Evolutionary conservation across 768 basidiomycete species (phyloP).

Genomic region (Trametes meyenii): DNA sequence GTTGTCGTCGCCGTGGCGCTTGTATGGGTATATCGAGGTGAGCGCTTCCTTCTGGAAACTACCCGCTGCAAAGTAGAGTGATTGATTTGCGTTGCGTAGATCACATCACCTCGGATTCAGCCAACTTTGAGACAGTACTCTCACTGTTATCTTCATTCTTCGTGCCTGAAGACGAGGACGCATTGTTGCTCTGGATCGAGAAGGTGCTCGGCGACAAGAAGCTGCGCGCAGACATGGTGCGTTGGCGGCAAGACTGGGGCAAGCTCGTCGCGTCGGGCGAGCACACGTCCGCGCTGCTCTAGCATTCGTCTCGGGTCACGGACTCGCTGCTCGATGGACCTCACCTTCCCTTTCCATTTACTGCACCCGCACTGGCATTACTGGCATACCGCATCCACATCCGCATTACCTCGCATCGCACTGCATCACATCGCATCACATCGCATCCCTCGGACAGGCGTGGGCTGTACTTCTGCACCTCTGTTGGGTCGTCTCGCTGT

Average conservation of each 20-base stretch:
- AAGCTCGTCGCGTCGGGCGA: conserved; percentile 65
- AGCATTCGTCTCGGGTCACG: conserved; percentile 19
- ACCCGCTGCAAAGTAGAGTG: neutral
- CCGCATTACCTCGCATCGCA: neutral
- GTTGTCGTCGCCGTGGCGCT: conserved; percentile 85
- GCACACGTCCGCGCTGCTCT: conserved; percentile 63
- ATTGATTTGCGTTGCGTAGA: conserved; percentile 46
- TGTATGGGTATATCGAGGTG: conserved; percentile 89
- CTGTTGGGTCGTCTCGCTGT: conserved; percentile 13
- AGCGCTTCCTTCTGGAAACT: conserved; percentile 25
- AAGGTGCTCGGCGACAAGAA: conserved; percentile 62
- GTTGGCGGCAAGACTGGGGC: conserved; percentile 84
- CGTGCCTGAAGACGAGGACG: conserved; percentile 88
- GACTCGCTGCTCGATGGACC: conserved; percentile 15
- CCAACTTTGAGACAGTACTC: conserved; percentile 88
- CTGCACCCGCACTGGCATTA: neutral
- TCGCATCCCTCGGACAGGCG: conserved; percentile 8
- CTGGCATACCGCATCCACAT: neutral
- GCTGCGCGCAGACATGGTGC: conserved; percentile 65
- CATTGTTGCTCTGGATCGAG: conserved; percentile 79
- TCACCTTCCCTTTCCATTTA: neutral
- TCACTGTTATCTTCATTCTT: conserved; percentile 94
- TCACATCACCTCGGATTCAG: conserved; percentile 76
- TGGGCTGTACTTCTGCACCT: conserved; percentile 14
- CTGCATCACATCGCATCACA: conserved; percentile 11